Evolutionary conservation across 2,329 filamentous ascomycete genomes (phyloP).

Genomic region (Mariannaea elegans): DNA sequence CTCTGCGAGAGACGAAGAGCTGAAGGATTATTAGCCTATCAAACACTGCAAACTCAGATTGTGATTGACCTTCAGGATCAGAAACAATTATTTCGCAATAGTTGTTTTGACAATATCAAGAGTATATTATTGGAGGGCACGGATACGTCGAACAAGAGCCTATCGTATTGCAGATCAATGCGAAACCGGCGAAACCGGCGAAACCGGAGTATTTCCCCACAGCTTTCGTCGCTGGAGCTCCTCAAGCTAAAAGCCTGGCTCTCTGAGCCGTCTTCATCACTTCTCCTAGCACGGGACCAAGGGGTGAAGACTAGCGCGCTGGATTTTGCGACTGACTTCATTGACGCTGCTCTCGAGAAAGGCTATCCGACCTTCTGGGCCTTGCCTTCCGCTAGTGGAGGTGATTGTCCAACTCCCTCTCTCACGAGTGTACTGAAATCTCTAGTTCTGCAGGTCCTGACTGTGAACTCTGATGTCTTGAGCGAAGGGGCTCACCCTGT

Average conservation of each 20-base stretch:
- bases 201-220: neutral
- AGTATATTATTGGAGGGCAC: neutral
- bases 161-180: neutral
- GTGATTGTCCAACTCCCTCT: neutral
- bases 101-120: neutral
- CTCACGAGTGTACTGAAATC: neutral
- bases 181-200: neutral
- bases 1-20: neutral
- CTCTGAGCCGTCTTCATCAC: neutral
- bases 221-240: neutral
- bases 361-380: neutral
- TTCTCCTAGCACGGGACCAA: neutral
- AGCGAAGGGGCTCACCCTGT: neutral
- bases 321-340: neutral
- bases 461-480: neutral
- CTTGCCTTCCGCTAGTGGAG: neutral
- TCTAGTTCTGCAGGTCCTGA: neutral
- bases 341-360: neutral
- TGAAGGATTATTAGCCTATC: neutral
- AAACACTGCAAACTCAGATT: neutral
- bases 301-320: neutral
- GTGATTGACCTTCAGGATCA: neutral
- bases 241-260: neutral
- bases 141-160: neutral
- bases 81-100: neutral